Evolutionary conservation across 1,284 basidiomycete species (phyloP).

Genomic region (Puccinia triticina): DNA sequence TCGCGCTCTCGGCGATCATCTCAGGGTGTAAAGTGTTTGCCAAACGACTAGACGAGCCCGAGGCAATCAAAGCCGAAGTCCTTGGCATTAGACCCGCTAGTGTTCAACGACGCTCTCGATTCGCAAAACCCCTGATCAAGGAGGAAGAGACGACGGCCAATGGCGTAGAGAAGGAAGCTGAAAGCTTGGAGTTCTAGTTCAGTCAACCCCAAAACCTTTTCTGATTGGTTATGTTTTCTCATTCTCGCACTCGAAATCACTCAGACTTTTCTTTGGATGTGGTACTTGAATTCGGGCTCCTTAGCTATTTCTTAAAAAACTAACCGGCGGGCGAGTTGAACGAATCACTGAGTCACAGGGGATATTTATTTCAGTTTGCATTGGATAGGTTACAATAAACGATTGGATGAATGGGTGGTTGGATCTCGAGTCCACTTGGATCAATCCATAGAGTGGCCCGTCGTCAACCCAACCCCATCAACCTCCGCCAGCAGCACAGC

Average conservation of each 20-base stretch:
- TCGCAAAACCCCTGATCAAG: constrained; percentile 63
- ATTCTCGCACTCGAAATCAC: neutral
- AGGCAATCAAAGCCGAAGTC: constrained; percentile 89
- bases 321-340: neutral
- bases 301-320: neutral
- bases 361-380: constrained; percentile 50
- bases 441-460: constrained; percentile 90
- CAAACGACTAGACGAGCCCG: constrained; percentile 73
- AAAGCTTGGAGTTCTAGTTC: constrained; percentile 50
- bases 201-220: neutral
- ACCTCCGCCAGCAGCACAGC: constrained; percentile 7
- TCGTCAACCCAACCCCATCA: constrained; percentile 66
- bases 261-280: neutral
- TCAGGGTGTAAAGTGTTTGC: constrained; percentile 93
- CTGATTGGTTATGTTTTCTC: neutral
- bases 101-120: constrained; percentile 35
- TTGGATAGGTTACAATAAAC: constrained; percentile 60
- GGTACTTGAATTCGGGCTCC: neutral
- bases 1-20: constrained; percentile 63
- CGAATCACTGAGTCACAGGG: constrained; percentile 24
- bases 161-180: constrained; percentile 44
- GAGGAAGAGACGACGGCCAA: constrained; percentile 64
- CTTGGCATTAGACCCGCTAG: constrained; percentile 79
- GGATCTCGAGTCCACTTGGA: constrained; percentile 80
- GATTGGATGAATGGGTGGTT: constrained; percentile 97